These are phyloP conservation scores for Globisporangium apiculatum DNA, from an alignment of 352 stramenopile genomes.

Conservation along the genomic window DNA sequence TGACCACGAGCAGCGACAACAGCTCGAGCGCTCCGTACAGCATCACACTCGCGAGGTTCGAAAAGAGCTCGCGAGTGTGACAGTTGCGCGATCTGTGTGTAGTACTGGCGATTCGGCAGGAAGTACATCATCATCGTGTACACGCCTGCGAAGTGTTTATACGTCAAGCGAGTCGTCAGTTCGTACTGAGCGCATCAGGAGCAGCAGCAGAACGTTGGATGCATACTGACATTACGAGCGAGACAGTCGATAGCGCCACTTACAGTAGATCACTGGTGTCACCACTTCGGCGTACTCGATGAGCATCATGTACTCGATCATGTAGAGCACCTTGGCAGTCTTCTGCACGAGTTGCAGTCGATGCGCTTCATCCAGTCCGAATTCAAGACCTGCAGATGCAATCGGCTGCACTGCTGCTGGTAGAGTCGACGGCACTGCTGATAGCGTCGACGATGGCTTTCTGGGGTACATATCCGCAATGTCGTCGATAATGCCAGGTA, in stretches of 20 bases:
- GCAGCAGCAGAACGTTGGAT: too few species aligned
- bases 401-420: not conserved
- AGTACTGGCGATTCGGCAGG: slow-evolving; percentile 9
- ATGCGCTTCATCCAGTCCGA: not conserved
- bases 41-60: slow-evolving; percentile 11
- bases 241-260: not conserved
- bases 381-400: too few species aligned
- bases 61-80: not conserved
- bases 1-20: slow-evolving; percentile 14
- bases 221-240: too few species aligned
- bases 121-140: slow-evolving; percentile 6
- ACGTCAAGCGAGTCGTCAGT: too few species aligned
- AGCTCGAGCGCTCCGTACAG: slow-evolving; percentile 18
- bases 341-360: slow-evolving; percentile 5
- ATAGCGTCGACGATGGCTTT: not conserved
- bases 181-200: too few species aligned
- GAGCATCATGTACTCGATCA: slow-evolving; percentile 13
- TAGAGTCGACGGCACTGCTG: not conserved
- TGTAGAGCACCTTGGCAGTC: slow-evolving; percentile 4
- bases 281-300: slow-evolving; percentile 18
- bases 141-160: too few species aligned
- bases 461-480: not conserved
- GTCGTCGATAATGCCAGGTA: not conserved
- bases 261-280: slow-evolving; percentile 12
- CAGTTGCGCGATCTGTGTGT: slow-evolving; percentile 1